Percentiles rank a stretch among this genome's conserved stretches.
phyloP scores from a whole-genome alignment of 129 eudicot species.

The Flaveria sonorensis region DNA sequence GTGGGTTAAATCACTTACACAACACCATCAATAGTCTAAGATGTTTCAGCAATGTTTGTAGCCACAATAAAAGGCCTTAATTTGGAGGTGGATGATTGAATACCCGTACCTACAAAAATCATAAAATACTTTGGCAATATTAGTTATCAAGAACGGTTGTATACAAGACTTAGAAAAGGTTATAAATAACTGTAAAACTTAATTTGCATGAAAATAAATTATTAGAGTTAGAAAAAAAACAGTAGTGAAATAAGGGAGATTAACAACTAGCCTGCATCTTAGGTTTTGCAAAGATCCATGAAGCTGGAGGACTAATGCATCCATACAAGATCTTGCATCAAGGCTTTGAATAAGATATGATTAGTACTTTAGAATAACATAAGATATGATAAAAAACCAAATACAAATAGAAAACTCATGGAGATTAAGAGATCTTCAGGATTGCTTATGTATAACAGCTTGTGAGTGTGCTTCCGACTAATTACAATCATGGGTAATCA shows the following conservation, averaged over 20 bases:
- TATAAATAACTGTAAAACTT: not conserved
- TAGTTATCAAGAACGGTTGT: conserved; percentile 4
- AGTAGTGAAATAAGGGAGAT: not conserved
- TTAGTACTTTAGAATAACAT: not conserved
- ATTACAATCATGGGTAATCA: not conserved
- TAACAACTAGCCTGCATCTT: conserved; percentile 70
- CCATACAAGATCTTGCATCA: conserved; percentile 92
- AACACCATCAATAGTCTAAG: conserved; percentile 97
- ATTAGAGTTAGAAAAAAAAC: not conserved
- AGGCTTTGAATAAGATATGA: conserved; percentile 47
- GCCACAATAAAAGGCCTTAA: conserved; percentile 93
- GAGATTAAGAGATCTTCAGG: not conserved
- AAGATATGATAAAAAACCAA: conserved; percentile 7
- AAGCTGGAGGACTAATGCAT: conserved; percentile 91
- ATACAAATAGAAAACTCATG: not conserved
- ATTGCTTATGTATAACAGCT: not conserved
- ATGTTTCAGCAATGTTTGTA: conserved; percentile 96
- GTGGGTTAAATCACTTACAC: conserved; percentile 53
- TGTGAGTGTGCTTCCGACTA: not conserved
- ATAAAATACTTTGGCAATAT: conserved; percentile 11
- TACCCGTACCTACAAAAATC: conserved; percentile 70
- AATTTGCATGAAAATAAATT: not conserved
- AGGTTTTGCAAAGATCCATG: conserved; percentile 97
- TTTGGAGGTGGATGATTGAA: conserved; percentile 84
- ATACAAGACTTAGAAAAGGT: conserved; percentile 1